These are phyloP conservation scores for Mycena sanguinolenta DNA, from an alignment of 768 basidiomycete genomes.

Conservation along the genomic window DNA sequence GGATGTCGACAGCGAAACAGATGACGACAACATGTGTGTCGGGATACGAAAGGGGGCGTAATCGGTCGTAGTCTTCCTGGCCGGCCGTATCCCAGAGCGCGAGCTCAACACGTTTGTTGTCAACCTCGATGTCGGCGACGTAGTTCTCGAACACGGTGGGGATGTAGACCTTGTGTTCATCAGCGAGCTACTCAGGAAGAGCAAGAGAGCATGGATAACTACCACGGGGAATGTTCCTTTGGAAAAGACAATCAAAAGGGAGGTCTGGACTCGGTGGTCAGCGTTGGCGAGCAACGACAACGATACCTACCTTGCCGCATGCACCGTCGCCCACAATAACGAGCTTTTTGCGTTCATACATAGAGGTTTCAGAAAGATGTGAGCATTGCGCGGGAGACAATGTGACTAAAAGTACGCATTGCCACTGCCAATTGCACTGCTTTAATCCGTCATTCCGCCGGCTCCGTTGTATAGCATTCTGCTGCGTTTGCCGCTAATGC, in stretches of 20 bases:
- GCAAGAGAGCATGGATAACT: constrained; percentile 50
- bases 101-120: constrained; percentile 98
- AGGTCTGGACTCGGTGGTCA: constrained; percentile 71
- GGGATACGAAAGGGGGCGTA: constrained; percentile 97
- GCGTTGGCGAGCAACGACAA: background rate
- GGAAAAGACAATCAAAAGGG: constrained; percentile 95
- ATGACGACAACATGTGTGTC: constrained; percentile 99
- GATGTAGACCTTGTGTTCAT: constrained; percentile 99
- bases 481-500: too few species aligned
- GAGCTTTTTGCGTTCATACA: too few species aligned
- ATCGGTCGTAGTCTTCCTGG: constrained; percentile 99
- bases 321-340: constrained; percentile 99
- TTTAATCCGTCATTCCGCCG: too few species aligned
- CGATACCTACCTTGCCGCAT: constrained; percentile 83
- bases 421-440: too few species aligned
- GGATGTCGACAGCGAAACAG: constrained; percentile 98
- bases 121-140: constrained; percentile 98
- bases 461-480: too few species aligned
- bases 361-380: too few species aligned
- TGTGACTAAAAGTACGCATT: too few species aligned
- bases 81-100: constrained; percentile 99
- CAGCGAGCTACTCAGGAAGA: constrained; percentile 4
- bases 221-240: constrained; percentile 98
- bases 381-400: too few species aligned
- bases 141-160: constrained; percentile 99